Base-by-base conservation (phyloP, 2,329 filamentous ascomycete genomes). In the Talaromyces sp. region DNA sequence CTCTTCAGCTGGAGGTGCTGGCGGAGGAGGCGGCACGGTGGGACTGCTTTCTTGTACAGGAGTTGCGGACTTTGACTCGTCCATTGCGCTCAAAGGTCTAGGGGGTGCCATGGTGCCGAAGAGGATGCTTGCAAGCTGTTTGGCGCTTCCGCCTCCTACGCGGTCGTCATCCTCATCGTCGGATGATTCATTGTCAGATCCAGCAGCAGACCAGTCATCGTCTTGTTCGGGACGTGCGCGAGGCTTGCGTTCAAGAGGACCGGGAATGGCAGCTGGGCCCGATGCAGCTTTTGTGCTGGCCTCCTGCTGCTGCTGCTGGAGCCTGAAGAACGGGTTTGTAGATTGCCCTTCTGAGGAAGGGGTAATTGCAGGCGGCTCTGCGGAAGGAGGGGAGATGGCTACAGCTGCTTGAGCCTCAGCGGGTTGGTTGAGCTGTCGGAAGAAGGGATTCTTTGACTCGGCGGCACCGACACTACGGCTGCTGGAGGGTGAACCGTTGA, bases 41-140 rank as follows among this genome's bases (percentile, higher is more conserved):
- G 73, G 69, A 59, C 72, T 61, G 40, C 70, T 58, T 11, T 82
- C 81, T 25, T 85, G 84, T 11, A 84, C 82, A n/a, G 84, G 80
- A 17, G 80, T 81, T 65, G 75, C 77, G 65, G 78, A 75, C 58
- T 81, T 82, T 29, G 79, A 79, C 45, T 91, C 88, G 63, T 91
- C 92, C 76, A 91, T 88, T 6, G 92, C 90, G 22, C 92, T 96
- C 53, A 97, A 80, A 34, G 94, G 93, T 61, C 94, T 88, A 15
- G 95, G 94, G 45, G 95, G 94, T 10, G 87, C 94, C 93, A 99
- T 98, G 61, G 93, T 97, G 66, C 95, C 94, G 76, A 99, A 99
- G 22, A 99, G 85, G 67, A 97, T 95, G 6, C 92, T 96, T 17
- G 95, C 95, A 43, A 99, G 86, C 72, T 97, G 92, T 67, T 96